These are phyloP conservation scores for Cymbidium sinense DNA, from an alignment of 106 monocot genomes.

Conservation along the genomic window DNA sequence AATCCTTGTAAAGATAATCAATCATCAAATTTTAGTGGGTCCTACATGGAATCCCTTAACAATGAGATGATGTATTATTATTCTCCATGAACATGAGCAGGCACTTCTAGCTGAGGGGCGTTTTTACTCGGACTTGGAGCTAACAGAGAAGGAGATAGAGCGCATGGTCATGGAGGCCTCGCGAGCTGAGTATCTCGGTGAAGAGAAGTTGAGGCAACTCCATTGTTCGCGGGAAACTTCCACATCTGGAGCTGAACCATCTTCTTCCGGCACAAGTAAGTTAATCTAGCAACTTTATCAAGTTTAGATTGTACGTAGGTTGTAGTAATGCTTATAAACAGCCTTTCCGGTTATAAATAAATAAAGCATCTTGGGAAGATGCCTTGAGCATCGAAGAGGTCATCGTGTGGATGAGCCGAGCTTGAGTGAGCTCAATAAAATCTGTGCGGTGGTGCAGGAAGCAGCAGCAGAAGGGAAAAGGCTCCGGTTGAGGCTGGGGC, in stretches of 20 bases:
- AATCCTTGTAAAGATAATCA: neutral
- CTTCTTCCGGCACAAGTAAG: constrained; percentile 82
- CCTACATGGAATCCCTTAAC: neutral
- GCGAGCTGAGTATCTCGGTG: constrained; percentile 75
- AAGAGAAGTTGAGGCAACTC: constrained; percentile 50
- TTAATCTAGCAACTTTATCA: neutral
- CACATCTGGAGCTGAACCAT: constrained; percentile 73
- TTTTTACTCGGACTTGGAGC: constrained; percentile 94
- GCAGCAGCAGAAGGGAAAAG: constrained; percentile 26
- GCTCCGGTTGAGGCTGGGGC: constrained; percentile 25
- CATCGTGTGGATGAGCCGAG: too few relatives aligned
- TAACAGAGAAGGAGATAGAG: constrained; percentile 97
- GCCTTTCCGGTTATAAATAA: too few relatives aligned
- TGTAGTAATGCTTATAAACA: too few relatives aligned
- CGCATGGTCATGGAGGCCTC: constrained; percentile 96
- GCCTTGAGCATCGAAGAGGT: too few relatives aligned
- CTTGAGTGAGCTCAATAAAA: too few relatives aligned
- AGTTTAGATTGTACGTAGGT: too few relatives aligned
- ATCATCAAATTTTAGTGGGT: neutral
- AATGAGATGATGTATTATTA: neutral
- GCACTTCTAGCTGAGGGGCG: constrained; percentile 95
- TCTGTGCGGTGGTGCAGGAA: too few relatives aligned
- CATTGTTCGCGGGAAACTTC: constrained; percentile 49
- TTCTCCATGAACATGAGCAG: constrained; percentile 33
- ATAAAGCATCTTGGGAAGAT: too few relatives aligned